Conservation (phyloP, 2,329 filamentous ascomycete species). For the Pseudocercospora eumusae region DNA sequence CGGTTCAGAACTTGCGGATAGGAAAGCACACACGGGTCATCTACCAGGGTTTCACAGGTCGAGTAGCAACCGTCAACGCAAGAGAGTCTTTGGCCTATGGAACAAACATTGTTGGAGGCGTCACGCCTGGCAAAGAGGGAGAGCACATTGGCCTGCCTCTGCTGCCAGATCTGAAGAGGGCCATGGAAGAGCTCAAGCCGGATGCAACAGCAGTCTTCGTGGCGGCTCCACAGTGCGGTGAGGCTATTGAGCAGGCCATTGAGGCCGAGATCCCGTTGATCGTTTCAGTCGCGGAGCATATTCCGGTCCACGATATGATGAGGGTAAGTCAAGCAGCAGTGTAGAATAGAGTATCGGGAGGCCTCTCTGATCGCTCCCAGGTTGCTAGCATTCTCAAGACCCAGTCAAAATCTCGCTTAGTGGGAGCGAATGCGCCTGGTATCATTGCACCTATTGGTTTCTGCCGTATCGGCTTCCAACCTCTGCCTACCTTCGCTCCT, state of each 20-base stretch:
- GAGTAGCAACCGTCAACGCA: constrained; percentile 71
- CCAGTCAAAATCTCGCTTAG: constrained; percentile 69
- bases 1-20: constrained; percentile 66
- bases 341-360: background rate
- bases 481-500: constrained; percentile 68
- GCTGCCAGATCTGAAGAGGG: constrained; percentile 66
- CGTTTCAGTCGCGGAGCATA: constrained; percentile 77
- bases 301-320: constrained; percentile 75
- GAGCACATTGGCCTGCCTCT: constrained; percentile 74
- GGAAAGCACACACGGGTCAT: constrained; percentile 66
- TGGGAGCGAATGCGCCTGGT: constrained; percentile 79
- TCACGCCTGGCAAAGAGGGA: constrained; percentile 68
- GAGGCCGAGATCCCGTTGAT: constrained; percentile 76
- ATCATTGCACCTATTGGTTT: constrained; percentile 73
- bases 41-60: constrained; percentile 71
- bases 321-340: constrained; percentile 52
- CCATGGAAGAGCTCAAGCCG: constrained; percentile 69
- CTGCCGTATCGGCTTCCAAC: constrained; percentile 75
- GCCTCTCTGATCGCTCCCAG: constrained; percentile 38
- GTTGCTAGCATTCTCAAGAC: constrained; percentile 70
- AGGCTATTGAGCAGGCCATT: constrained; percentile 77
- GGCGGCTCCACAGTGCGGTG: constrained; percentile 69
- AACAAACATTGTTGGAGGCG: constrained; percentile 76
- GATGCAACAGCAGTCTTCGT: constrained; percentile 81
- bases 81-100: constrained; percentile 75